Base-by-base conservation (phyloP, 139 green algal genomes). In the Chlorella sp. region DNA sequence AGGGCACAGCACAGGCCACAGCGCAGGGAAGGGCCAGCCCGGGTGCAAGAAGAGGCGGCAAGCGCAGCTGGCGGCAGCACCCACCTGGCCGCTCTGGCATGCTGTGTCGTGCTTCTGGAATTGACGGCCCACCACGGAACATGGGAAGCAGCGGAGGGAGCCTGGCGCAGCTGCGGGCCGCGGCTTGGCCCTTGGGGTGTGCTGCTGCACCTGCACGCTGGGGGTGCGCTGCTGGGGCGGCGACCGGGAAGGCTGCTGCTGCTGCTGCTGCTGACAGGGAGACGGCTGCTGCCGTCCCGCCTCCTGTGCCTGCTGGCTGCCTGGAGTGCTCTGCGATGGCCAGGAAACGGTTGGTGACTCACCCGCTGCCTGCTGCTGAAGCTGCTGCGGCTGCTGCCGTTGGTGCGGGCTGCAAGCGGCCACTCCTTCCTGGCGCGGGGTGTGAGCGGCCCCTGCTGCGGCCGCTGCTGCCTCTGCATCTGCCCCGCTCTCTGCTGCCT, bases 41-140 rank as follows among this genome's bases (percentile, higher is more conserved):
- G 42, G 2, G 14, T 42, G 53, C 14, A 76, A 39, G 60, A 5
- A 61, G 4, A 57, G 14, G 7, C 15, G 19, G 32, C 21, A 32
- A 32, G 19, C 16, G 18, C 26, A 37, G 61, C 83, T n/a, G 61
- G 48, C n/a, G 14, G 85, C 34, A 80, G 12, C 24, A n/a, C 57
- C 2, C 76, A 85, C 86, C 86, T 85, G 76, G 24, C 86, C 75
- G 36, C 26, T 37, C 18, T 64, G 71, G 53, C 86, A 89, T 12
- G 26, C 60, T 26, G 37, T 37, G 3, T 68, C 77, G 19, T 87
- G 53, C 82, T 75, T 68, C 77, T 86, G 82, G 34, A 89, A 89
- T 5, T 77, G 69, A 15, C 89, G 60, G n/a, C 89, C 89, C 61
- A 91, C 89, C 1, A 91, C 39, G 42, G n/a, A 53, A 28, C 42